Evolutionary conservation across 495 filamentous ascomycete species (phyloP), one percentile per base, ranked within the genome.

Genomic region (Aspergillus conjunctus): DNA sequence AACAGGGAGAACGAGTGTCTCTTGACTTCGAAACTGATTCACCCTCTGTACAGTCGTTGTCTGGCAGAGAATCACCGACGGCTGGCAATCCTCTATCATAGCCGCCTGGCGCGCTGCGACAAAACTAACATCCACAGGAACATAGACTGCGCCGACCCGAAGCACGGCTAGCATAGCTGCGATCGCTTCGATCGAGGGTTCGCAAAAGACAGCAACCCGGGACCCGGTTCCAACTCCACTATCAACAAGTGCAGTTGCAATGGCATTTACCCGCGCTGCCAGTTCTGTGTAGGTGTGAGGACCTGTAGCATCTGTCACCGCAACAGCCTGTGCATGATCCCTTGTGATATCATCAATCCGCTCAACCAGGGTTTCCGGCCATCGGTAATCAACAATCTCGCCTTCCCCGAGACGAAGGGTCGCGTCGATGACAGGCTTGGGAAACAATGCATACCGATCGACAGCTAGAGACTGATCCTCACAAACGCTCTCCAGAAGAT

Each of bases 111-210:
- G 68, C 0, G 61, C 31, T 7, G 68, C 41, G 17, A 74, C 64
- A 10, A 68, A 72, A 3, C 71, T 56, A 1, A 75, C 61, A 51
- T 87, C 83, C 3, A 88, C 60, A 0, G 85, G 85, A 0, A 86
- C 68, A 56, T 85, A 87, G 7, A 77, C 58, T 7, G 63, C 76
- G 0, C 83, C 84, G 51, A 82, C 45, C 0, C 75, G 67, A 52
- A 79, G 48, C 39, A 86, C 78, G 10, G 80, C 83, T 0, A 86
- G 72, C 52, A 86, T 60, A 0, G 81, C 83, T 22, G 66, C 77
- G 3, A 80, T 60, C 73, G 75, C 80, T 41, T 84, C 75, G 0
- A 69, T 15, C 0, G 62, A 18, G 0, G 84, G 63, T 17, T 63
- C n/a, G 39, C 66, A 61, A 12, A 65, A 64, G 9, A 72, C 70